Percentiles rank a stretch among this genome's conserved stretches.
phyloP scores from a whole-genome alignment of 176 grass and related monocot genomes.

The Paspalum vaginatum region DNA sequence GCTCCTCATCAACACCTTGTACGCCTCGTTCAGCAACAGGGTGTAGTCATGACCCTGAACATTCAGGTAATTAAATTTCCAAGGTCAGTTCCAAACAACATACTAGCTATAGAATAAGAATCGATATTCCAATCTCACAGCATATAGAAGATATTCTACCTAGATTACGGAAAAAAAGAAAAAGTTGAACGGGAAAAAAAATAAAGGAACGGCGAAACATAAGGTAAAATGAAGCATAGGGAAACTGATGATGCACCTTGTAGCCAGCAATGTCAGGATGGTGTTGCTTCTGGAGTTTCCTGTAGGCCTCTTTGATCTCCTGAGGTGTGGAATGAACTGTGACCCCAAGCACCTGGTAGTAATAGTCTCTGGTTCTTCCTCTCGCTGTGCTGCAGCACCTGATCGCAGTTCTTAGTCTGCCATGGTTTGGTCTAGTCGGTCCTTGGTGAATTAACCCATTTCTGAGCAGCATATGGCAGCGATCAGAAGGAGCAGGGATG shows the following conservation, averaged over 20 bases:
- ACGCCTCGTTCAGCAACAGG: constrained; percentile 64
- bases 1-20: constrained; percentile 49
- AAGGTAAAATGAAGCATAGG: background rate
- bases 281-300: constrained; percentile 78
- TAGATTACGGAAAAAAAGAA: background rate
- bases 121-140: background rate
- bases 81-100: constrained; percentile 10
- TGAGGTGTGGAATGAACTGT: constrained; percentile 51
- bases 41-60: constrained; percentile 62
- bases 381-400: constrained; percentile 55
- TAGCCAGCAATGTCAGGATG: constrained; percentile 74
- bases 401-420: constrained; percentile 35
- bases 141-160: background rate
- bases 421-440: constrained; percentile 20
- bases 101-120: background rate
- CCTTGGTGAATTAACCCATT: constrained; percentile 23
- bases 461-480: constrained; percentile 16
- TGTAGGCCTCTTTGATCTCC: constrained; percentile 74
- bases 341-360: constrained; percentile 61
- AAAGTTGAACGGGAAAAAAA: background rate
- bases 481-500: constrained; percentile 29
- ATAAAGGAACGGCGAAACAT: background rate
- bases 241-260: constrained; percentile 37
- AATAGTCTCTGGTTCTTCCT: constrained; percentile 42
- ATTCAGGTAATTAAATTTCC: constrained; percentile 21